Base-by-base conservation (phyloP, 805 yeast species). In the Candida xyloterini region DNA sequence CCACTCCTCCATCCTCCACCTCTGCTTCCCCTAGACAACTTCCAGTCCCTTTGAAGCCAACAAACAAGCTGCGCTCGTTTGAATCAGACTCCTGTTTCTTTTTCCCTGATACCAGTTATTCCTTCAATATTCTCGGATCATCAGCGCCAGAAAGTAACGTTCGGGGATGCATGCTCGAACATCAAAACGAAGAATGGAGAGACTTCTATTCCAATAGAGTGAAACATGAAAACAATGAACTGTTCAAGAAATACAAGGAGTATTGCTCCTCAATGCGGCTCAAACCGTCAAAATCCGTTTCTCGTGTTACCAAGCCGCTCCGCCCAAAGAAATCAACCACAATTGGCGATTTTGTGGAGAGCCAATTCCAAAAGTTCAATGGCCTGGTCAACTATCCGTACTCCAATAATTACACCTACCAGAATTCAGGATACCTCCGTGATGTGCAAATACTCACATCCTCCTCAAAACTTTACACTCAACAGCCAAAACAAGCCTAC, bases 371-470 rank as follows among this genome's bases (percentile, higher is more conserved):
- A 22, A 45, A 47, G 16, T 49, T 45, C 38, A 46, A 53, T 30
- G 58, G 60, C 3, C 42, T 63, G 18, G 55, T 60, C 7, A 70
- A 74, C 52, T 75, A 73, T 51, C 81, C 81, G 4, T 75, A 70
- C 55, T 74, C 74, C 47, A 69, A 72, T 18, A 73, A 74, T 49
- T 74, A 74, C 52, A 68, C 76, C 13, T 73, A 73, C 51, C 68
- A 73, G 53, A 63, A 66, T 40, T 53, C 66, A 35, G 74, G 78
- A 2, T 74, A 73, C 48, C 56, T 73, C 52, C 65, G 62, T 28
- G 79, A 75, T 52, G 71, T 74, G 32, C 71, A 71, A 38, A 54
- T 59, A 44, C 71, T 71, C 46, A 76, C 76, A 5, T 73, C 70
- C 42, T 67, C 71, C 42, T 60, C 75, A 42, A 73, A 71, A 44